Evolutionary conservation across 2,329 filamentous ascomycete species (phyloP), one percentile per base, ranked within the genome.

Genomic region (Penicillium paneum): DNA sequence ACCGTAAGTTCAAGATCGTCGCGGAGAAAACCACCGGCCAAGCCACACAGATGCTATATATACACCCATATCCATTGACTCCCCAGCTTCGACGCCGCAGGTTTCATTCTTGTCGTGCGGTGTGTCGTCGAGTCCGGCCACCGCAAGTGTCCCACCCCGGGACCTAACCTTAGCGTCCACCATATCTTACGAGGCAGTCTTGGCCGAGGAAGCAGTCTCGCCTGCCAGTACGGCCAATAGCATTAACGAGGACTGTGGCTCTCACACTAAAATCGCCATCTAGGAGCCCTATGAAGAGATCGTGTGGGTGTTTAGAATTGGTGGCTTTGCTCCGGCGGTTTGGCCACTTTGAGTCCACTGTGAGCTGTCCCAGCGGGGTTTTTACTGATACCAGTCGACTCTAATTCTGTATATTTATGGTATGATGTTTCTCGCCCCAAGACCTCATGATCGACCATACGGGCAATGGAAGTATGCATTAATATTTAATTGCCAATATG

Each of bases 151-250:
- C 53, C 59, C 58, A 60, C 59, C 49, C 35, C 56, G 60, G 55
- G 54, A 54, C 44, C 57, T 57, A 58, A 34, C 38, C 19, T 54
- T 63, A 59, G 59, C 60, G 54, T 53, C 55, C 17, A 60, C 54
- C 17, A 41, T 44, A 50, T 62, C 54, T 60, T 52, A 64, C 61
- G 61, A 64, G 49, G 54, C 49, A 45, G 51, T 39, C 55, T 53
- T 62, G 52, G 59, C 54, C 48, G 46, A 49, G 31, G 43, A 43
- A 26, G 36, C 40, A 24, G 40, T 42, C 49, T 57, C 52, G 47
- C 39, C 51, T 10, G 35, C 39, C 29, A 38, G 31, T 42, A 15
- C 28, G 32, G 47, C 32, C 40, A 46, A 56, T 44, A 38, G 38
- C 36, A 36, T 31, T 17, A 3, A 15, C 12, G 32, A 43, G 28